Conservation (phyloP, 2,329 filamentous ascomycete species). For the Cadophora luteo-olivacea region DNA sequence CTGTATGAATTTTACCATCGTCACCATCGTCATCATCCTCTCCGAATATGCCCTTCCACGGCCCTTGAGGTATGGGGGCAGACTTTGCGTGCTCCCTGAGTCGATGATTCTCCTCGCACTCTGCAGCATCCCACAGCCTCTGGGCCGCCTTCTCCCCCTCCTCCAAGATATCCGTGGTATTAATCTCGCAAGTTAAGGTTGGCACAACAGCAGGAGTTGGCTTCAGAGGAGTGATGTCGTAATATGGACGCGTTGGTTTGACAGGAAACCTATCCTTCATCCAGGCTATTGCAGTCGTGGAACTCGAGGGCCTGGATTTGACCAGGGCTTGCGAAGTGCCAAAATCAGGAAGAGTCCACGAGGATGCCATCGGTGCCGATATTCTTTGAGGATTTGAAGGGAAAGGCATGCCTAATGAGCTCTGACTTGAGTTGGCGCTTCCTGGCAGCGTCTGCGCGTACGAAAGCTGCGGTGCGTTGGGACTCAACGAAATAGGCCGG, state of each 20-base stretch:
- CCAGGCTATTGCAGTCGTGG: conserved; percentile 76
- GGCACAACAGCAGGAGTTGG: conserved; percentile 27
- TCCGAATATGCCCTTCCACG: conserved; percentile 17
- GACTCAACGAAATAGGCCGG: neutral
- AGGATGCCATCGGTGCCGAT: conserved; percentile 6
- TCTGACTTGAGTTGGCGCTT: conserved; percentile 19
- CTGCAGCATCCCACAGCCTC: conserved; percentile 25
- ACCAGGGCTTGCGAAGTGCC: conserved; percentile 24
- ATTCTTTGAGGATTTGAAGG: conserved; percentile 11
- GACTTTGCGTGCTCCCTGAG: conserved; percentile 19
- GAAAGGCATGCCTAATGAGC: neutral
- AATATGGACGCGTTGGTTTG: conserved; percentile 25
- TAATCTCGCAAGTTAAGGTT: conserved; percentile 25
- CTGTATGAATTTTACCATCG: neutral
- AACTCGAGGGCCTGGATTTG: conserved; percentile 80
- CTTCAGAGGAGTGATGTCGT: conserved; percentile 19
- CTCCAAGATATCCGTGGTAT: conserved; percentile 26
- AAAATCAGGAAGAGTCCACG: conserved; percentile 12
- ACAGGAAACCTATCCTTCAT: conserved; percentile 24
- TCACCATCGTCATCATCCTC: conserved; percentile 15
- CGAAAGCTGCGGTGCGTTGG: neutral
- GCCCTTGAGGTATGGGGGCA: conserved; percentile 29
- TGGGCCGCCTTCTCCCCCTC: conserved; percentile 24
- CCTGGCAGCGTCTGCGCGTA: neutral
- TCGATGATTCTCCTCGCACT: conserved; percentile 15